phyloP scores from a whole-genome alignment of 2,329 filamentous ascomycete species.

The Ophiobolus disseminans region DNA sequence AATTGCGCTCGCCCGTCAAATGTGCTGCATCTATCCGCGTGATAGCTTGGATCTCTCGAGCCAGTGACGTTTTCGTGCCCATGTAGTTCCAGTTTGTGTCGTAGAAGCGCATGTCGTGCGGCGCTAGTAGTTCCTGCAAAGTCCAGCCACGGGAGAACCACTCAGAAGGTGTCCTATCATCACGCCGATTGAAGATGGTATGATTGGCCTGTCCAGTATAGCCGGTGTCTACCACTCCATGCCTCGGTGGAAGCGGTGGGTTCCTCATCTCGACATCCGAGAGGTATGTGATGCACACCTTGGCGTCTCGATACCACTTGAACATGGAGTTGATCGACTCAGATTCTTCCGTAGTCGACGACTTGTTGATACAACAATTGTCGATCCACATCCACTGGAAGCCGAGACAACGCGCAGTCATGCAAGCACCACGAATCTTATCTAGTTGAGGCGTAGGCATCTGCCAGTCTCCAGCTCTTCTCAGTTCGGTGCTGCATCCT shows the following conservation, averaged over 20 bases:
- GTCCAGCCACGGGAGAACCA: constrained; percentile 20
- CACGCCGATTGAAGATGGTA: neutral
- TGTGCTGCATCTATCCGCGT: constrained; percentile 9
- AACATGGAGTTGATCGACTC: constrained; percentile 13
- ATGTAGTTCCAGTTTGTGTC: constrained; percentile 12
- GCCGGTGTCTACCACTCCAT: neutral
- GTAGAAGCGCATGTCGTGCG: constrained; percentile 13
- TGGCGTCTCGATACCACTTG: constrained; percentile 7
- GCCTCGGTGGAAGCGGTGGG: neutral
- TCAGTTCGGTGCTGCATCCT: neutral
- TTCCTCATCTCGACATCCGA: constrained; percentile 1
- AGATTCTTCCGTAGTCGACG: neutral
- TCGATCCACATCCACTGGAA: constrained; percentile 7
- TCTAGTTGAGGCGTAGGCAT: constrained; percentile 1
- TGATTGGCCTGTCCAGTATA: neutral
- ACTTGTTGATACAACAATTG: constrained; percentile 7
- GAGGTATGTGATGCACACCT: constrained; percentile 8
- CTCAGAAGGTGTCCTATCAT: neutral
- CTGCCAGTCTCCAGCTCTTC: neutral
- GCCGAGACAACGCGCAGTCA: neutral
- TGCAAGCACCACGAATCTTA: constrained; percentile 5
- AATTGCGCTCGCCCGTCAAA: neutral
- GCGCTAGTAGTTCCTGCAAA: constrained; percentile 18
- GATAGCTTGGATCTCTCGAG: neutral
- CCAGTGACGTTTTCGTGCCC: constrained; percentile 9